These are phyloP conservation scores for Dactylellina leptospora DNA, from an alignment of 2,329 filamentous ascomycete genomes.

Conservation along the genomic window DNA sequence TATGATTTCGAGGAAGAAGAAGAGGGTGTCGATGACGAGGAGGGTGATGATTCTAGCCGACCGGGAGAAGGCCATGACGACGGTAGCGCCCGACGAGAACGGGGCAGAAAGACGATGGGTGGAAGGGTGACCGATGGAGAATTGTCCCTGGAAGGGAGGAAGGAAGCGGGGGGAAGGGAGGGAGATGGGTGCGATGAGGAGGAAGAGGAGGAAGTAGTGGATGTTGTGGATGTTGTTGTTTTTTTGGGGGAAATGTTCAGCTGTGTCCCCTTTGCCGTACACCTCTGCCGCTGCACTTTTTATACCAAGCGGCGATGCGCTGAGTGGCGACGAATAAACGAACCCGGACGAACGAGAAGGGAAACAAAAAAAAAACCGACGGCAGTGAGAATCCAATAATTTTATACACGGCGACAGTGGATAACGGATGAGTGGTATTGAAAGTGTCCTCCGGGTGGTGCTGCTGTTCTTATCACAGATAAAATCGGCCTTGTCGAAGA, in stretches of 20 bases:
- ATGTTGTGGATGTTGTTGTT: not conserved
- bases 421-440: too few species aligned
- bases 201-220: not conserved
- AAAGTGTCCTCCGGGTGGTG: too few species aligned
- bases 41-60: constrained; percentile 90
- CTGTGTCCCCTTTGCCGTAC: too few species aligned
- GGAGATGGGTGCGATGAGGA: not conserved
- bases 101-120: not conserved
- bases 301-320: not conserved
- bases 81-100: constrained; percentile 15
- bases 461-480: too few species aligned
- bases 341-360: too few species aligned
- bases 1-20: constrained; percentile 89
- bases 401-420: too few species aligned
- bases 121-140: constrained; percentile 15
- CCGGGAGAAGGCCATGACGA: constrained; percentile 85
- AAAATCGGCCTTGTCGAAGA: too few species aligned
- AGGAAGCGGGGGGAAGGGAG: not conserved
- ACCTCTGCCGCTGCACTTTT: too few species aligned
- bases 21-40: constrained; percentile 85
- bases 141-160: not conserved
- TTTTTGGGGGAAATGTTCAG: not conserved
- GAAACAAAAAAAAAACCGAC: too few species aligned
- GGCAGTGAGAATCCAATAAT: too few species aligned
- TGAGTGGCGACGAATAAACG: too few species aligned